Evolutionary conservation across 2,329 filamentous ascomycete genomes (phyloP), one percentile per base, ranked within the genome.

Genomic region (Diaporthe ilicicola): DNA sequence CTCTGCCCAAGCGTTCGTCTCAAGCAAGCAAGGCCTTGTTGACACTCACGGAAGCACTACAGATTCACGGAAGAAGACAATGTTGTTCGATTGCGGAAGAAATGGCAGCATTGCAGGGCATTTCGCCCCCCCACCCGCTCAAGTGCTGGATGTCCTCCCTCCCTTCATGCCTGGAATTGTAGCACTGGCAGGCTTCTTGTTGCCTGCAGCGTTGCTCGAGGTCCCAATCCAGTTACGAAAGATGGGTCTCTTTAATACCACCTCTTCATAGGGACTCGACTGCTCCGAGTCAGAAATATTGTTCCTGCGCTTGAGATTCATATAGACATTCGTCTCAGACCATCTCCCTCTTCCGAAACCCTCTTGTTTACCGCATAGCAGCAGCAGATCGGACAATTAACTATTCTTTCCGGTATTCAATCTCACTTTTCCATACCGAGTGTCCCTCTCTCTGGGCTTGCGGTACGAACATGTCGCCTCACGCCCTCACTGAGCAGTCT

Each of bases 401-500:
- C 19, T 5, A n/a, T 27, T 37, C 22, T 22, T 19, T 13, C 15
- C 27, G 10, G 29, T 29, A 22, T 68, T 44, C 3, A 5, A n/a
- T 12, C 19, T 62, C 42, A 37, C n/a, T 15, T 24, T 42, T 4
- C 6, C 10, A 51, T 7, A 7, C 55, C 46, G 7, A 8, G 15
- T 29, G 13, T n/a, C 8, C 4, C 13, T 12, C 27, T 34, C 6
- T 10, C 24, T 17, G 9, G 74, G 54, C 27, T 34, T 24, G 3
- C 44, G 19, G 44, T 3, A 64, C 29, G 42, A 46, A 12, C 42
- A 85, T 85, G 83, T 84, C 83, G 72, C 84, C 83, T 44, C 83
- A 84, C 76, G 82, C 82, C 10, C 74, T 84, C 19, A 69, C 73
- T 73, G 76, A 70, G 72, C 72, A 39, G 72, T 75, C 0, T 68